Conservation (phyloP, 192 early-diverging fungal species). For the Coemansia sp. region DNA sequence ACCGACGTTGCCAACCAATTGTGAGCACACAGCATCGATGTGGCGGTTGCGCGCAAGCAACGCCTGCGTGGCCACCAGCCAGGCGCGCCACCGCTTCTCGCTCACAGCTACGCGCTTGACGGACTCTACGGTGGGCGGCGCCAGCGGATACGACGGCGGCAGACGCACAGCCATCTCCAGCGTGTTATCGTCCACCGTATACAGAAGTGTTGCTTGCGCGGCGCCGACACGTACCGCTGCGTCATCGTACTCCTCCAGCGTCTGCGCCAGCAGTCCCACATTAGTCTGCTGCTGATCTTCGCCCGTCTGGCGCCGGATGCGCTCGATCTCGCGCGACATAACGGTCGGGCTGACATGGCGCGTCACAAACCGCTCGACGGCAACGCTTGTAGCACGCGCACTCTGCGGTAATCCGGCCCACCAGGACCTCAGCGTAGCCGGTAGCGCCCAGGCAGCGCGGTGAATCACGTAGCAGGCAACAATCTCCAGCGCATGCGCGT, state of each 20-base stretch:
- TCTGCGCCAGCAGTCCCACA: conserved; percentile 11
- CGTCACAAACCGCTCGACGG: conserved; percentile 37
- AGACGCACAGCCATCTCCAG: conserved; percentile 54
- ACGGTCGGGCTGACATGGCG: conserved; percentile 18
- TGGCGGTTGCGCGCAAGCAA: conserved; percentile 75
- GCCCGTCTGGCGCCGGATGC: conserved; percentile 19
- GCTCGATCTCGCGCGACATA: conserved; percentile 18
- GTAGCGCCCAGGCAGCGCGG: conserved; percentile 26
- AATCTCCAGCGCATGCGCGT: conserved; percentile 25
- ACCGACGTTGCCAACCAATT: conserved; percentile 84
- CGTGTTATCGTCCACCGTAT: conserved; percentile 50
- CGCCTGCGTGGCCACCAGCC: conserved; percentile 49
- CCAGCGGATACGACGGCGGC: conserved; percentile 52
- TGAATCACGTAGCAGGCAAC: conserved; percentile 31
- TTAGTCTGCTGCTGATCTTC: neutral
- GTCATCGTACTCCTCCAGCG: conserved; percentile 46
- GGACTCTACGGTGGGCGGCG: conserved; percentile 35
- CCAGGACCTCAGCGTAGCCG: conserved; percentile 43
- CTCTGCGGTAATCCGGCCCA: conserved; percentile 41
- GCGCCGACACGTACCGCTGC: conserved; percentile 21
- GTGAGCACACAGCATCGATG: conserved; percentile 73
- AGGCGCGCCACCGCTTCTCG: conserved; percentile 58
- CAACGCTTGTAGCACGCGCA: conserved; percentile 21
- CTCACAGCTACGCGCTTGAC: conserved; percentile 48
- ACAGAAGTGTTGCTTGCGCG: conserved; percentile 28